Conservation (phyloP, 352 stramenopile genomes). For the Globisporangium yorkense region DNA sequence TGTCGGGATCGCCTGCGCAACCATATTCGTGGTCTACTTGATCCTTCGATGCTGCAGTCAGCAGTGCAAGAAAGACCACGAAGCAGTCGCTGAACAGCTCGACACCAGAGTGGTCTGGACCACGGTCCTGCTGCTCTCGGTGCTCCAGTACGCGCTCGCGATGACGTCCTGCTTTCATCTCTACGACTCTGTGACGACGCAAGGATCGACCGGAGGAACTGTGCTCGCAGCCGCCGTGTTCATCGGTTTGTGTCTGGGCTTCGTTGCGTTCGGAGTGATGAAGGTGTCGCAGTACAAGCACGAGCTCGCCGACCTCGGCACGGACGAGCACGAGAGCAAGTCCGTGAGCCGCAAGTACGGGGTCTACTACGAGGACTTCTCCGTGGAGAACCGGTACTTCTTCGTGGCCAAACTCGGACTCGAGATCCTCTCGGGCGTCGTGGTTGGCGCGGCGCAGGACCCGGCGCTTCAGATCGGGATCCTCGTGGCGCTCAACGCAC, state of each 20-base stretch:
- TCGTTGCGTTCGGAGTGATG: constrained; percentile 33
- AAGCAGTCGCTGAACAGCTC: constrained; percentile 15
- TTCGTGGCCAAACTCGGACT: constrained; percentile 41
- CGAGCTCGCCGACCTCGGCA: constrained; percentile 34
- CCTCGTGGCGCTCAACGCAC: constrained; percentile 32
- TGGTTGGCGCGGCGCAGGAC: constrained; percentile 28
- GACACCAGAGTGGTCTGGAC: constrained; percentile 39
- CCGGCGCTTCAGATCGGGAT: constrained; percentile 32
- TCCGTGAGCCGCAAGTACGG: constrained; percentile 38
- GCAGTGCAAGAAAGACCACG: constrained; percentile 16
- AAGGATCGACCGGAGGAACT: constrained; percentile 14
- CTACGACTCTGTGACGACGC: constrained; percentile 18
- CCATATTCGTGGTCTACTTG: constrained; percentile 27
- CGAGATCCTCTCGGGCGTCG: constrained; percentile 31
- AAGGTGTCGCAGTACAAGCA: constrained; percentile 31
- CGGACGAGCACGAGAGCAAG: constrained; percentile 30
- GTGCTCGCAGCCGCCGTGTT: constrained; percentile 30
- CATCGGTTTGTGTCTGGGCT: constrained; percentile 19
- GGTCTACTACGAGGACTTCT: constrained; percentile 48
- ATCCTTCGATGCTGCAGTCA: constrained; percentile 20
- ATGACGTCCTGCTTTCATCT: constrained; percentile 51
- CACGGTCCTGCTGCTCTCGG: constrained; percentile 28
- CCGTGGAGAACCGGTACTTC: constrained; percentile 39
- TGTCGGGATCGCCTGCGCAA: constrained; percentile 17
- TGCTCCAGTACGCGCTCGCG: constrained; percentile 38